Evolutionary conservation across 192 early-diverging fungal species (phyloP).

Genomic region (Backusella circina): DNA sequence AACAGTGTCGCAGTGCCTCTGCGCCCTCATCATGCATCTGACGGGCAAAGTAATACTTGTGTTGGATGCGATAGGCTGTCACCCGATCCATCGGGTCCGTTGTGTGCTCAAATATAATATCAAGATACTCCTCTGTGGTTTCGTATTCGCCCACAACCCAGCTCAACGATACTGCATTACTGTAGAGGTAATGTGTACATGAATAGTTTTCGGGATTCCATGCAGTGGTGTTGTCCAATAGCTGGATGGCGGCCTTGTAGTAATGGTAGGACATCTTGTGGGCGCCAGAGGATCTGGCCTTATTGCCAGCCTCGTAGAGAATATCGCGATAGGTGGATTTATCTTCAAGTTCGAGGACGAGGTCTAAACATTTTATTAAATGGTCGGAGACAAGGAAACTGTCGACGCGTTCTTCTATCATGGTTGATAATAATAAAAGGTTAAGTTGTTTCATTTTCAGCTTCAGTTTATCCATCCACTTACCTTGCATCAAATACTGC

Average conservation of each 20-base stretch:
- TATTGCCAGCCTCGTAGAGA: slow-evolving; percentile 14
- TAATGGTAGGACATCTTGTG: slow-evolving; percentile 22
- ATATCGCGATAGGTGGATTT: slow-evolving; percentile 16
- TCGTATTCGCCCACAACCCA: slow-evolving; percentile 25
- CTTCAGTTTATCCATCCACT: background rate
- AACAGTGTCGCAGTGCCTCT: slow-evolving; percentile 6
- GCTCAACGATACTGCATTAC: slow-evolving; percentile 13
- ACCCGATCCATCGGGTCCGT: slow-evolving; percentile 24
- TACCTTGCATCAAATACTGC: slow-evolving; percentile 19
- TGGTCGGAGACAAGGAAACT: slow-evolving; percentile 24
- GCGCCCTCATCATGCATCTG: slow-evolving; percentile 20
- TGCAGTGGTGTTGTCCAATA: background rate
- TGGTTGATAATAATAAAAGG: too few relatives aligned
- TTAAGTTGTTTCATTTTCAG: too few relatives aligned
- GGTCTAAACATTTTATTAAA: slow-evolving; percentile 21
- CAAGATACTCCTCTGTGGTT: slow-evolving; percentile 5
- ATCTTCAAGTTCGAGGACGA: background rate
- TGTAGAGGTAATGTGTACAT: slow-evolving; percentile 13
- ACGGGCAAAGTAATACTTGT: slow-evolving; percentile 20
- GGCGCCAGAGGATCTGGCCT: slow-evolving; percentile 22
- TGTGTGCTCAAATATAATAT: slow-evolving; percentile 17
- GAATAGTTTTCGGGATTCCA: slow-evolving; percentile 12
- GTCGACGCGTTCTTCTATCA: slow-evolving; percentile 12
- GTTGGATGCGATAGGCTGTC: slow-evolving; percentile 17
- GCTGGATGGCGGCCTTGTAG: slow-evolving; percentile 14